Evolutionary conservation across 306 rosid genomes (phyloP).

Genomic region (Pterocarpus macrocarpus): DNA sequence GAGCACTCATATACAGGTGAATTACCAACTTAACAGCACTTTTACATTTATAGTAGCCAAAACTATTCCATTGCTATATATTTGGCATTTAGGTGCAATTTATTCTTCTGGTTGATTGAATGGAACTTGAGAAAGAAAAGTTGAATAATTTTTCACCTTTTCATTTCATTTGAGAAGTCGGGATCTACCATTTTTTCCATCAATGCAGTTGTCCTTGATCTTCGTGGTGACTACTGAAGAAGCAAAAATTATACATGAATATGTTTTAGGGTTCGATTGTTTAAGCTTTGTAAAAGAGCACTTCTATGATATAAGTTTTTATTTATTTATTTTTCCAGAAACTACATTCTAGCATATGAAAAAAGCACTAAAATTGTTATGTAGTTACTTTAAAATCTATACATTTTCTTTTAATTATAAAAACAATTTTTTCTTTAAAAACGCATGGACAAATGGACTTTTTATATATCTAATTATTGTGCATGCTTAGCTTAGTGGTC

Average conservation of each 20-base stretch:
- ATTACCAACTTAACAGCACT: constrained; percentile 22
- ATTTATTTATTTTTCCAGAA: too few species aligned
- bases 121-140: neutral
- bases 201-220: neutral
- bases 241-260: neutral
- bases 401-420: too few species aligned
- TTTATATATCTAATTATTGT: too few species aligned
- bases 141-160: neutral
- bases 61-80: neutral
- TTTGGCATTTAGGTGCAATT: constrained; percentile 3
- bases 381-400: too few species aligned
- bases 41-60: neutral
- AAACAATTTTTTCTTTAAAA: too few species aligned
- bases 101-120: constrained; percentile 1
- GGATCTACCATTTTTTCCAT: constrained; percentile 1
- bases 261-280: too few species aligned
- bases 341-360: too few species aligned
- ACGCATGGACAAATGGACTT: too few species aligned
- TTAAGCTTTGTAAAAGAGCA: neutral
- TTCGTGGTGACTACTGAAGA: neutral
- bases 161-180: neutral
- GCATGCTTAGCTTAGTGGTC: too few species aligned
- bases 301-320: too few species aligned
- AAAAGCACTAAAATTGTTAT: too few species aligned
- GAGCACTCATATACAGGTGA: constrained; percentile 91